Evolutionary conservation across 768 basidiomycete species (phyloP), one percentile per base, ranked within the genome.

Genomic region (Suillus discolor): DNA sequence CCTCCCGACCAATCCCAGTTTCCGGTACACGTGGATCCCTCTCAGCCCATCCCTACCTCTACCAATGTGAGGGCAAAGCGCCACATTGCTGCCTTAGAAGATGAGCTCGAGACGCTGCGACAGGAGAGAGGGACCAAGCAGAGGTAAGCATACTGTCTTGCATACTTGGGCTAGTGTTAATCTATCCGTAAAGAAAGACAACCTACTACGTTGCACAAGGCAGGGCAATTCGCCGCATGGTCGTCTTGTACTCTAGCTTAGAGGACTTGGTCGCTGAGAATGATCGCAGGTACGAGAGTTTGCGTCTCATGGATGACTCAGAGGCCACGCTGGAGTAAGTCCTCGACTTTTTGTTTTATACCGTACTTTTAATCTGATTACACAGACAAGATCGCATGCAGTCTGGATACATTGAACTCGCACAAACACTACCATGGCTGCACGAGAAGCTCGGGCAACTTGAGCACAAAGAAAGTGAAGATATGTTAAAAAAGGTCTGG

Each of bases 81-180:
- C 23, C 23, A 15, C 4, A 61, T 61, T 13, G 20, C 61, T n/a
- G 61, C 61, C 41, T 61, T 61, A n/a, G 61, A 61, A 28, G 41
- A 61, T 1, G 57, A 59, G 18, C 25, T 59, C 0, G 25, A 44
- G 41, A 42, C 1, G 25, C 34, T 45, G 36, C 11, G 16, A 4
- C 45, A 31, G 9, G 18, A 31, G 61, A 44, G 61, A 8, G 45
- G 45, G 11, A 28, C 4, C 0, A 41, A 61, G 9, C 38, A 42
- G 18, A 28, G 45, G 41, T 38, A 28, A 28, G 61, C 12, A 5
- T 36, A 9, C 9, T 36, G 34, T 36, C 7, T 36, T 36, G 34
- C 28, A 28, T 28, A 28, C 28, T 28, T 28, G 28, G 28, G 28
- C 28, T 28, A 28, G 25, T 28, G 4, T 42, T 18, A 1, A 45